Base-by-base conservation (phyloP, 345 rosid genomes). In the Eucalyptus regnans region DNA sequence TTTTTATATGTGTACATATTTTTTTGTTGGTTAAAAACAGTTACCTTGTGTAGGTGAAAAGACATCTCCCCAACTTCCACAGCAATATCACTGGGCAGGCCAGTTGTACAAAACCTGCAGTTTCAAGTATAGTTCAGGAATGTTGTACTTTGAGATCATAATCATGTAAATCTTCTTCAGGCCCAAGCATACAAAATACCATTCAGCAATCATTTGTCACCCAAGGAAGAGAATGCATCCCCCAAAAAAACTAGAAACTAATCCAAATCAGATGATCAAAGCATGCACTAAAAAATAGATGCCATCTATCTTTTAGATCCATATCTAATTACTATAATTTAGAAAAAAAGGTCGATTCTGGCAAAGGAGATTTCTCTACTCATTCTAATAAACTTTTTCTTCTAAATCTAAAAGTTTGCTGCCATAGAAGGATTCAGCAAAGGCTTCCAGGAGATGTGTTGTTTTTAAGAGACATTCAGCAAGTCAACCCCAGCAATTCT, bases 21-120 rank as follows among this genome's bases (percentile, higher is more conserved):
- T 12, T 41, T 37, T 41, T 37, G 48, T 37, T 41, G 20, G 48
- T 76, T 20, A 37, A 76, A 15, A 41, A 37, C 25, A 17, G 43
- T 87, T 93, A 98, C 99, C 99, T 97, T 98, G 96, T 98, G 99
- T 88, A 98, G 99, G 93, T 97, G 99, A 89, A 97, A 98, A 87
- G 99, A 95, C 97, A 97, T 96, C 71, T 95, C 98, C 52, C 94
- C 99, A 90, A 96, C 99, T 94, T 98, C 97, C 90, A 98, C 96
- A 62, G 92, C 92, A 86, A 97, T 92, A 90, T 98, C 99, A 90
- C 98, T 97, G 10, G 99, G 99, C 90, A 98, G 99, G 89, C 98
- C 99, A 50, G 96, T 93, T 48, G 99, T 96, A 91, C 99, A 98
- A 95, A 98, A 97, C 99, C 99, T 98, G 88, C 46, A 56, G 64